These are phyloP conservation scores for Tulasnella sp. DNA, from an alignment of 768 basidiomycete species.

Conservation along the genomic window DNA sequence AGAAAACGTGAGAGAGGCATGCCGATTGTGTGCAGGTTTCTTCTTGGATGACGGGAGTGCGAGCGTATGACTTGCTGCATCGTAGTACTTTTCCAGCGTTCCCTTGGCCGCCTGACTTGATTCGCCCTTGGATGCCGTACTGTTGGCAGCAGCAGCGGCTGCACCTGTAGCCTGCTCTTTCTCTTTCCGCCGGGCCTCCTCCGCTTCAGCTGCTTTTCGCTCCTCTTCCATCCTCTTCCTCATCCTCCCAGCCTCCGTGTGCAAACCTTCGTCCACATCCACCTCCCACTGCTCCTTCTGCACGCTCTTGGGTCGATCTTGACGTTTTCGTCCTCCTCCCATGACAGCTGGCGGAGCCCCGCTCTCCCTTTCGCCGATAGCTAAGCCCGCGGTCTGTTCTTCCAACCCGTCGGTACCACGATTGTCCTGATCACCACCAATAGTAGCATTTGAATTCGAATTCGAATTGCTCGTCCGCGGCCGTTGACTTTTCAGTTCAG, in stretches of 20 bases:
- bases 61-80: conserved; percentile 52
- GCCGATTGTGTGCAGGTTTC: conserved; percentile 18
- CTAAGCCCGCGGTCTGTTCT: conserved; percentile 9
- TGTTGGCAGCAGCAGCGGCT: conserved; percentile 41
- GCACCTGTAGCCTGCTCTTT: conserved; percentile 46
- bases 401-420: conserved; percentile 3
- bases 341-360: conserved; percentile 4
- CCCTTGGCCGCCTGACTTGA: conserved; percentile 31
- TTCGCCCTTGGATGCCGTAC: not conserved
- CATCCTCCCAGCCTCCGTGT: conserved; percentile 69
- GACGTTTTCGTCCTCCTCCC: conserved; percentile 10
- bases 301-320: conserved; percentile 29
- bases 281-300: conserved; percentile 75
- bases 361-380: conserved; percentile 1
- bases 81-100: conserved; percentile 57
- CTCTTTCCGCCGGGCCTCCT: not conserved
- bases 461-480: not conserved
- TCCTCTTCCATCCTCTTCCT: conserved; percentile 34
- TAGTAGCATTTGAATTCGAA: not conserved
- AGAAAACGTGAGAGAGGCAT: conserved; percentile 45
- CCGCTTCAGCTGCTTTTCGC: not conserved
- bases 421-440: not conserved
- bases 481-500: conserved; percentile 44
- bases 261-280: conserved; percentile 67
- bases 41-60: conserved; percentile 54